Conservation (phyloP, 768 basidiomycete species). For the Cyathus striatus region DNA sequence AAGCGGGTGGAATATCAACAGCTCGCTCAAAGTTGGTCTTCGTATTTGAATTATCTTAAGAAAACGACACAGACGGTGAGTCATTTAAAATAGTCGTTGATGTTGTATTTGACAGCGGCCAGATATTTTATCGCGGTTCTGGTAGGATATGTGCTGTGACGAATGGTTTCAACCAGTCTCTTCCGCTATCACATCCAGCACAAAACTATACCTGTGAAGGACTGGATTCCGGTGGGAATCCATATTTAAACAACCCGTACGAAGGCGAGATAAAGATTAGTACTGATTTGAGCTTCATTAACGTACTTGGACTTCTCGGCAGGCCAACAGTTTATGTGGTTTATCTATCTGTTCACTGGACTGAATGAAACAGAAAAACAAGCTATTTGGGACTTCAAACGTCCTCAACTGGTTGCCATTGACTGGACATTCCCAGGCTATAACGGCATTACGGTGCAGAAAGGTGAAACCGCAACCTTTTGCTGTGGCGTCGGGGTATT, state of each 20-base stretch:
- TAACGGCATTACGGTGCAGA: conserved; percentile 13
- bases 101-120: too few species aligned
- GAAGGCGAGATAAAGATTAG: conserved; percentile 9
- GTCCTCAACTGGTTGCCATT: conserved; percentile 12
- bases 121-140: conserved; percentile 17
- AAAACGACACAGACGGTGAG: conserved; percentile 8
- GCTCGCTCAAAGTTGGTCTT: conserved; percentile 12
- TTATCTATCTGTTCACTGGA: conserved; percentile 13
- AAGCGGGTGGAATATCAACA: conserved; percentile 6
- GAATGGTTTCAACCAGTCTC: conserved; percentile 12
- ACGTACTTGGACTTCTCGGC: background rate
- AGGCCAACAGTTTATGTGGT: conserved; percentile 16
- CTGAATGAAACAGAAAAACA: conserved; percentile 9
- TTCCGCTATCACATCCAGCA: conserved; percentile 11
- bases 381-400: conserved; percentile 12
- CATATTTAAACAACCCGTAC: conserved; percentile 15
- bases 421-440: conserved; percentile 11
- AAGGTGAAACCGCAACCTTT: conserved; percentile 7
- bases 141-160: conserved; percentile 16
- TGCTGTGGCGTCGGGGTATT: background rate
- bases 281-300: background rate
- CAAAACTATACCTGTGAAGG: conserved; percentile 18
- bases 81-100: too few species aligned
- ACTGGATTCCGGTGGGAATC: conserved; percentile 6
- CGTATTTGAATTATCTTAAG: conserved; percentile 14